A percentile compares a stretch with the other conserved stretches of the same genome.
Conservation (phyloP, 768 basidiomycete genomes). For the Lactifluus volemus region DNA sequence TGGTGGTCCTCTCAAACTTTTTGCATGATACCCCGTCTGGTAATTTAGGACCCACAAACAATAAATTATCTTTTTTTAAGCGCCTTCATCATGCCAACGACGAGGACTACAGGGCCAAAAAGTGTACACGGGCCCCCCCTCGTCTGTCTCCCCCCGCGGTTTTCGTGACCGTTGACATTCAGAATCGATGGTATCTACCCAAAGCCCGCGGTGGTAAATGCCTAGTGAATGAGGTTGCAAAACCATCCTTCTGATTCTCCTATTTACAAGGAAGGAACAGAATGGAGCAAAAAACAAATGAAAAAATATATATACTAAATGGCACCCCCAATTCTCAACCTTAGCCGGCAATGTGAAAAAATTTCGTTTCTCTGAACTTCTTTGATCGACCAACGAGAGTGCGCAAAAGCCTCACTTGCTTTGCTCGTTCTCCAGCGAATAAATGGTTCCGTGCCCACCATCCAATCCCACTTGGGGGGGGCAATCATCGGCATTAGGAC, state of each 20-base stretch:
- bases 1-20: too few species aligned
- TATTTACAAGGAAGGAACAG: background rate
- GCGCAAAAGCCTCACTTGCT: too few species aligned
- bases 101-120: too few species aligned
- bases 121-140: background rate
- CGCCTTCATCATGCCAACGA: too few species aligned
- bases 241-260: background rate
- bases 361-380: background rate
- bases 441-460: too few species aligned
- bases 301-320: too few species aligned
- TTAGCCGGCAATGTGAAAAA: background rate
- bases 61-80: too few species aligned
- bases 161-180: background rate
- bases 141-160: background rate
- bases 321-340: background rate
- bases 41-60: background rate
- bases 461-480: too few species aligned
- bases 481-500: too few species aligned
- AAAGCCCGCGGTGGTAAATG: background rate
- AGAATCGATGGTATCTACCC: background rate
- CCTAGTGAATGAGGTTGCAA: too few species aligned
- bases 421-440: too few species aligned
- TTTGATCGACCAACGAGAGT: background rate
- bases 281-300: background rate
- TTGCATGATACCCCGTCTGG: background rate